Conservation (phyloP, 768 basidiomycete genomes). For the Cyathus striatus region DNA sequence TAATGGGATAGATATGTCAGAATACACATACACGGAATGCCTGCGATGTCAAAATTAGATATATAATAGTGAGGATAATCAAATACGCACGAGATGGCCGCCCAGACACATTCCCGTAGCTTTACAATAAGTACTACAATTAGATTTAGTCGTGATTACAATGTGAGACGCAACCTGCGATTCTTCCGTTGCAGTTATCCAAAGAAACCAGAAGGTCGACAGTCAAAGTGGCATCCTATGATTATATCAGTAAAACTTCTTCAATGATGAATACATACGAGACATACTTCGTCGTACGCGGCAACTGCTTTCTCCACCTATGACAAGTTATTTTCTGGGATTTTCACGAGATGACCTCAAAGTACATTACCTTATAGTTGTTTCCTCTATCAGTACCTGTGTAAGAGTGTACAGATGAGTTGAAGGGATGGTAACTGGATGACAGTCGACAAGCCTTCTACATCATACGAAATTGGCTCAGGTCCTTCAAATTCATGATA, state of each 20-base stretch:
- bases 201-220: conserved; percentile 71
- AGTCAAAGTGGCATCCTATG: conserved; percentile 71
- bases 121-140: conserved; percentile 19
- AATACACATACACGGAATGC: conserved; percentile 32
- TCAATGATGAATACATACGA: neutral
- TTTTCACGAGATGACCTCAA: conserved; percentile 2
- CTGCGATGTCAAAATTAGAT: conserved; percentile 14
- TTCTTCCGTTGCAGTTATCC: conserved; percentile 85
- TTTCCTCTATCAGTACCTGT: conserved; percentile 66
- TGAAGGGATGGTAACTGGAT: neutral
- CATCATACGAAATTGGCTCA: conserved; percentile 84
- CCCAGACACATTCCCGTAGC: conserved; percentile 91
- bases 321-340: neutral
- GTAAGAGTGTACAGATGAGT: neutral
- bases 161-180: conserved; percentile 56
- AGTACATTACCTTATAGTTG: conserved; percentile 64
- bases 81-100: conserved; percentile 65
- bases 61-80: conserved; percentile 1
- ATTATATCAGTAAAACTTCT: neutral
- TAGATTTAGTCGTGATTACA: too few relatives aligned
- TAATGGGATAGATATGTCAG: too few relatives aligned
- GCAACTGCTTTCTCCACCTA: conserved; percentile 85
- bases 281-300: conserved; percentile 79
- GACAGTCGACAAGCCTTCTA: conserved; percentile 44
- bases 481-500: conserved; percentile 94